A percentile compares a stretch with the other conserved stretches of the same genome.
These are phyloP conservation scores for Plasmodium vinckei DNA, from an alignment of 169 alveolate genomes.

Conservation along the genomic window DNA sequence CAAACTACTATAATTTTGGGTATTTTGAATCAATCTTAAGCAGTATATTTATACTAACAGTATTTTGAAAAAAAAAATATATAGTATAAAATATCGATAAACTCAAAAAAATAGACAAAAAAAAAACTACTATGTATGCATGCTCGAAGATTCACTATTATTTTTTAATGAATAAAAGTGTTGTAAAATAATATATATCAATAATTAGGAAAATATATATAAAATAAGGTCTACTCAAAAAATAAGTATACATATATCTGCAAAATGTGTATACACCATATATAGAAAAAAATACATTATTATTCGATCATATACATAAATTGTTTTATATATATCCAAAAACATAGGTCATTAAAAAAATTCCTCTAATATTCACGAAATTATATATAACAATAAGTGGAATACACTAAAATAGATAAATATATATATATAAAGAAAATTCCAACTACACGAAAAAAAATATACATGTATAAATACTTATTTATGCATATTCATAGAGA, in stretches of 20 bases:
- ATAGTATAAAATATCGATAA: not conserved
- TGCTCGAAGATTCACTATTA: slow-evolving; percentile 3
- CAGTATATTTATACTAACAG: slow-evolving; percentile 31
- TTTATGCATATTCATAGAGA: not conserved
- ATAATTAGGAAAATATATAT: slow-evolving; percentile 4
- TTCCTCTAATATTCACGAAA: slow-evolving; percentile 6
- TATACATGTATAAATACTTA: not conserved
- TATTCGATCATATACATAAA: slow-evolving; percentile 8
- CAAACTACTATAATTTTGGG: slow-evolving; percentile 5
- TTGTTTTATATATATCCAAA: slow-evolving; percentile 8
- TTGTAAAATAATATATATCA: slow-evolving; percentile 10
- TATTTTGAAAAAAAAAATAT: slow-evolving; percentile 29
- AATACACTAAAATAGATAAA: not conserved
- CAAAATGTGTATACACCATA: not conserved
- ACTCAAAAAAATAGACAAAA: slow-evolving; percentile 26
- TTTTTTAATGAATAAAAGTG: slow-evolving; percentile 15
- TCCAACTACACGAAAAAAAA: slow-evolving; percentile 25
- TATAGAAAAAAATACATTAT: slow-evolving; percentile 8
- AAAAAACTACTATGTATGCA: slow-evolving; percentile 8
- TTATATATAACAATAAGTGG: not conserved
- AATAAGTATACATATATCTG: not conserved
- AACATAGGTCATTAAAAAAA: slow-evolving; percentile 3
- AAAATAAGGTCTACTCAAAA: slow-evolving; percentile 1
- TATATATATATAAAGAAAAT: not conserved
- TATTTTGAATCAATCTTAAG: slow-evolving; percentile 5